Percentiles rank a stretch among this genome's conserved stretches.
Evolutionary conservation across 2,329 filamentous ascomycete genomes (phyloP).

Genomic region (Albifimbria verrucaria): DNA sequence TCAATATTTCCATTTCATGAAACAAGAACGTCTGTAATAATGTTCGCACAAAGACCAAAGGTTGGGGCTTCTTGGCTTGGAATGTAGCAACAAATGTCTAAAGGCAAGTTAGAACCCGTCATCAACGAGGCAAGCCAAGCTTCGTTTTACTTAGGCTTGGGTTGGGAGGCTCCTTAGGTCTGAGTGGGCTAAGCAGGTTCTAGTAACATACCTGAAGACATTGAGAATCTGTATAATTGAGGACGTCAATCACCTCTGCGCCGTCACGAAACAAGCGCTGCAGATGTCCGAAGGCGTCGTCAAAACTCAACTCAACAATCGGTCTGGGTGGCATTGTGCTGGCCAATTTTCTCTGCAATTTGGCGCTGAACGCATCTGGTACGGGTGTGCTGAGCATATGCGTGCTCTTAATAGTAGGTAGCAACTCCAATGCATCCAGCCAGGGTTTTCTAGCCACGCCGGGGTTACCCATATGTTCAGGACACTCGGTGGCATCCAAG

Average conservation of each 20-base stretch:
- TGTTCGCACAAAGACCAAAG: slow-evolving; percentile 78
- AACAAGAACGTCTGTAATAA: slow-evolving; percentile 75
- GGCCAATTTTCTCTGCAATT: slow-evolving; percentile 86
- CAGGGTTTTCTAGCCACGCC: slow-evolving; percentile 48
- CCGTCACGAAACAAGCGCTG: slow-evolving; percentile 70
- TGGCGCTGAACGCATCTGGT: slow-evolving; percentile 79
- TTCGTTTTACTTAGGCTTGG: no score
- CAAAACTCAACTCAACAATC: slow-evolving; percentile 73
- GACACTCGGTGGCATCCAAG: slow-evolving; percentile 50
- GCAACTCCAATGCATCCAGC: slow-evolving; percentile 45
- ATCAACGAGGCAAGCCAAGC: neutral
- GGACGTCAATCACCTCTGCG: slow-evolving; percentile 62
- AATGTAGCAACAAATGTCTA: slow-evolving; percentile 73
- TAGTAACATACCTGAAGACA: slow-evolving; percentile 59
- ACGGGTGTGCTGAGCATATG: slow-evolving; percentile 62
- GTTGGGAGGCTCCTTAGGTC: slow-evolving; percentile 1
- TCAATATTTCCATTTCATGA: slow-evolving; percentile 66
- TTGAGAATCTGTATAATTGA: slow-evolving; percentile 65
- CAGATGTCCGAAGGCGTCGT: slow-evolving; percentile 68
- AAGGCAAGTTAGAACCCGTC: neutral
- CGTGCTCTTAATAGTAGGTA: slow-evolving; percentile 57
- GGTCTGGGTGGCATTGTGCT: slow-evolving; percentile 92
- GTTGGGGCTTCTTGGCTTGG: slow-evolving; percentile 75
- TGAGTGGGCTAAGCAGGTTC: neutral
- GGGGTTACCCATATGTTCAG: slow-evolving; percentile 40